phyloP scores from a whole-genome alignment of 345 rosid genomes.

The Gynandropsis gynandra region DNA sequence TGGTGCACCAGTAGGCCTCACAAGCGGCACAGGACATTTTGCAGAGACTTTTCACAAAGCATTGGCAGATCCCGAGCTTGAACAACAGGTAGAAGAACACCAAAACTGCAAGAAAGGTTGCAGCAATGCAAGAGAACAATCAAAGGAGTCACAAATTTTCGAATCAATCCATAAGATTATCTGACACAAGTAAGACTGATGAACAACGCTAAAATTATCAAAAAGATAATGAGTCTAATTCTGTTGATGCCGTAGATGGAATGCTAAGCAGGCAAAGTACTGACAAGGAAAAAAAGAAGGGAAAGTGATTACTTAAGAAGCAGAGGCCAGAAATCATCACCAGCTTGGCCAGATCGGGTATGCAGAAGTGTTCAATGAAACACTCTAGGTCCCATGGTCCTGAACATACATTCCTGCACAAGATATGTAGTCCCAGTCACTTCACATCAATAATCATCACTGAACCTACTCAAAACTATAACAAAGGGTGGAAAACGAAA shows the following conservation, averaged over 20 bases:
- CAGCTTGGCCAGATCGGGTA: slow-evolving; percentile 52
- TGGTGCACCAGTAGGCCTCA: slow-evolving; percentile 43
- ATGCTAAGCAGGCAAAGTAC: background rate
- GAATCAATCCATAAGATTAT: no score
- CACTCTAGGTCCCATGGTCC: slow-evolving; percentile 69
- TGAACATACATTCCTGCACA: slow-evolving; percentile 51
- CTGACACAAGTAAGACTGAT: no score
- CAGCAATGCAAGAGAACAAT: background rate
- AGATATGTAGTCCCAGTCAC: background rate
- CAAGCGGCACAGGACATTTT: slow-evolving; percentile 68
- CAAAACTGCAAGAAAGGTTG: slow-evolving; percentile 35
- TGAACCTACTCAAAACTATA: background rate
- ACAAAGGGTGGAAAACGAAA: slow-evolving; percentile 7
- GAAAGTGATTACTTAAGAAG: slow-evolving; percentile 39
- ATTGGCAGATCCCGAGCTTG: slow-evolving; percentile 70
- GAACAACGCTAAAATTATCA: no score
- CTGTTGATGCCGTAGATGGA: background rate
- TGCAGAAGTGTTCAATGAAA: slow-evolving; percentile 69
- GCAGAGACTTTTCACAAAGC: slow-evolving; percentile 57
- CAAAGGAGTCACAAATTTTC: no score
- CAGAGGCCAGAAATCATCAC: slow-evolving; percentile 49
- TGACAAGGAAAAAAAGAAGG: background rate
- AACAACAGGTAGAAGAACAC: slow-evolving; percentile 57
- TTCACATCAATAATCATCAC: background rate
- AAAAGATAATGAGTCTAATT: background rate